Base-by-base conservation (phyloP, 2,329 filamentous ascomycete species). In the Chaetomium sp. region DNA sequence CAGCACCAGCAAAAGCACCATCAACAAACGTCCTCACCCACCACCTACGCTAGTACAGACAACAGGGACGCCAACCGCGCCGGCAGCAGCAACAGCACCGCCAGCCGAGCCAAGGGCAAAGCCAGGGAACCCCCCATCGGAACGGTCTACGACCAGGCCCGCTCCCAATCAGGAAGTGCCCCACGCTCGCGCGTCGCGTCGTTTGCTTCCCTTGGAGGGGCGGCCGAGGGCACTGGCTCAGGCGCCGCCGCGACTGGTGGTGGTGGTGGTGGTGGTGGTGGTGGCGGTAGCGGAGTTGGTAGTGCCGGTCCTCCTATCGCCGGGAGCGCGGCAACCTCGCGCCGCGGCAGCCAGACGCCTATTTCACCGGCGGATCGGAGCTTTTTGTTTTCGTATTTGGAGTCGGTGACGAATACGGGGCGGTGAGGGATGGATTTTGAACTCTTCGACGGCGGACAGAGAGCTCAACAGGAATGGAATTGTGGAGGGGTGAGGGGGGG, bases 351-450 rank as follows among this genome's bases (percentile, higher is more conserved):
- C 59, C 74, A 79, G 65, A 76, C 76, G 36, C 74, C 80, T 10
- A 82, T 84, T 45, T 87, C 85, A 4, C 81, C 87, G 0, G 86
- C 82, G 0, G 85, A 94, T 62, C 86, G 88, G 66, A 85, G 78
- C 12, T 94, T 94, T 64, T 72, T 95, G 66, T 75, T 94, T 51
- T 86, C 81, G 8, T 94, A 90, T 67, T 72, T 95, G 64, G 82
- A 89, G 60, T 58, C 56, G 12, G 60, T 64, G 35, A 59, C 62
- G 33, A 61, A 53, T 36, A 36, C 34, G 27, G 52, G 55, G 34
- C 57, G 57, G 42, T 61, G 52, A 45, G 36, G 4, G 19, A 7
- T 11, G 11, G 3, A 38, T 4, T 36, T 5, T 4, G n/a, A 0
- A 19, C 9, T 32, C 3, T 14, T n/a, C 19, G 45, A 4, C 37